Evolutionary conservation across 78 protist genomes (phyloP).

Genomic region (Emiliania huxleyi): DNA sequence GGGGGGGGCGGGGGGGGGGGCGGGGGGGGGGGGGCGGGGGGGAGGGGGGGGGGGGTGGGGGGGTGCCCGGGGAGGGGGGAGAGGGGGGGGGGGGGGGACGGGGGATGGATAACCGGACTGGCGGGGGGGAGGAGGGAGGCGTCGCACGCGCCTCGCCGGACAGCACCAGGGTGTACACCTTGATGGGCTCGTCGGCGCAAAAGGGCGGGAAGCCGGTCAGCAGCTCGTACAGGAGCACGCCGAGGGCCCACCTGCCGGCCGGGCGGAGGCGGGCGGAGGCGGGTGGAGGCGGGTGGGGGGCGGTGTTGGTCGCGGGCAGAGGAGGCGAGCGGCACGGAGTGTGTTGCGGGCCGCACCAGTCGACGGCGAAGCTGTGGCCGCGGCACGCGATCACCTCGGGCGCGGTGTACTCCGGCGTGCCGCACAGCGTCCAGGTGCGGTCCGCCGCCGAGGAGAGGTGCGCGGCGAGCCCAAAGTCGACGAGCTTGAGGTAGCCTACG

Average conservation of each 20-base stretch:
- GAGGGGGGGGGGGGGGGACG: background rate
- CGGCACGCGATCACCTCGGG: conserved; percentile 37
- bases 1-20: too few relatives aligned
- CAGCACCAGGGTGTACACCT: background rate
- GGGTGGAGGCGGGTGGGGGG: too few relatives aligned
- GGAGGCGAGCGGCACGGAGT: too few relatives aligned
- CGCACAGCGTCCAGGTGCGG: conserved; percentile 24
- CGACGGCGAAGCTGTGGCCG: background rate
- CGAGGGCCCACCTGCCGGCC: conserved; percentile 72
- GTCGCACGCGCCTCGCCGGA: too few relatives aligned
- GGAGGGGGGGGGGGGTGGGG: too few relatives aligned
- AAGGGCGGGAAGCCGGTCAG: conserved; percentile 24
- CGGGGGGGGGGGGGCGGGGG: too few relatives aligned
- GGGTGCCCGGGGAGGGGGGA: too few relatives aligned
- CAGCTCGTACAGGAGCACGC: conserved; percentile 41
- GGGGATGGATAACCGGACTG: too few relatives aligned
- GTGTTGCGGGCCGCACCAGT: too few relatives aligned
- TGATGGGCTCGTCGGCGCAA: conserved; percentile 15
- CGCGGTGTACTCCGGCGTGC: conserved; percentile 56
- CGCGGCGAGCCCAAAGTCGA: conserved; percentile 70
- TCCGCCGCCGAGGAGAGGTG: background rate
- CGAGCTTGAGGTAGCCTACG: conserved; percentile 67
- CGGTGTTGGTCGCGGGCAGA: too few relatives aligned
- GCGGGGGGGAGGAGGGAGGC: too few relatives aligned
- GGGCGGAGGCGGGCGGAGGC: too few relatives aligned